Base-by-base conservation (phyloP, 805 yeast species). In the Ogataea paradorogensis region DNA sequence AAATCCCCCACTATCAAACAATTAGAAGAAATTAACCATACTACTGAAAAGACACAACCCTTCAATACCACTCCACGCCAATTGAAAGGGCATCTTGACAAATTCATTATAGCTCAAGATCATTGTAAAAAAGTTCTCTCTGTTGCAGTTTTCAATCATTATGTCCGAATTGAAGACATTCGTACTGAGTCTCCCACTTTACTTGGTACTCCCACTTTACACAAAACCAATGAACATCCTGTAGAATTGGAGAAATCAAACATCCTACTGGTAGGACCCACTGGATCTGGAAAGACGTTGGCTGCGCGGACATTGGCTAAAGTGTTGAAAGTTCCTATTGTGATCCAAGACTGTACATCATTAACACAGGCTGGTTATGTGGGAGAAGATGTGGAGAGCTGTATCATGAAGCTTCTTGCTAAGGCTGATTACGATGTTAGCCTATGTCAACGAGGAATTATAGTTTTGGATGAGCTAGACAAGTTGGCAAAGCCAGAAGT, bases 351-450 rank as follows among this genome's bases (percentile, higher is more conserved):
- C 49, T 78, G 83, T 52, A 78, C 84, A 0, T 74, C 79, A 30
- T 51, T 78, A 42, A 78, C 84, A 0, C 83, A 78, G 50, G 81
- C 83, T 0, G 84, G 84, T 6, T 78, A 78, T 50, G 76, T 78
- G 30, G 84, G 84, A 16, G 83, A 78, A 43, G 83, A 78, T 56
- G 79, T 76, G 13, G 82, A 78, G 45, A 61, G 70, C 22, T 76
- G 82, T 47, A 67, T 78, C 16, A 77, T 74, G 52, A 66, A 79
- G 40, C 58, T 78, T 15, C 55, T 76, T 34, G 70, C 70, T 2
- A 69, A 63, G 45, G 70, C 82, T 3, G 71, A 71, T 30, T 74
- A 68, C 47, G 77, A 77, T 48, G 73, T 75, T 16, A 71, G 68
- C 8, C 65, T 65, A 38, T 71, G 78, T 21, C 79, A 78, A 48